Base-by-base conservation (phyloP, 2,329 filamentous ascomycete species). In the Fusarium pseudoanthophilum region DNA sequence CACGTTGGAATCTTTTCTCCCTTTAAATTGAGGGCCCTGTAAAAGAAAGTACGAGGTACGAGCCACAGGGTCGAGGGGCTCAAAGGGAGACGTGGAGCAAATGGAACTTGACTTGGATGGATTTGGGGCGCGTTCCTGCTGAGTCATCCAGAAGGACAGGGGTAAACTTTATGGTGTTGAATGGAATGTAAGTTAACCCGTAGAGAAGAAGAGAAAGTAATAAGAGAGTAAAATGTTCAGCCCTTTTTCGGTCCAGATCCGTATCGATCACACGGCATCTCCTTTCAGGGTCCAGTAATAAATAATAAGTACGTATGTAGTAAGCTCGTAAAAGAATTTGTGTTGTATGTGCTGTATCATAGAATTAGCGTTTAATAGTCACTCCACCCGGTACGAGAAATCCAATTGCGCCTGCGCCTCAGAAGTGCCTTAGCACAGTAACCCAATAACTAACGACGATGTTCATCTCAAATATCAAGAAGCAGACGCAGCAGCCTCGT, bases 11-110 rank as follows among this genome's bases (percentile, higher is more conserved):
- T 67, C 64, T 55, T 61, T 68, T 68, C 69, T 71, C 72, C 72
- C 72, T 75, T 75, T 62, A 37, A 24, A 63, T 61, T 63, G 16
- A 20, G 36, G 28, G 62, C 69, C 60, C 62, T 59, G 61, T 53
- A 53, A 42, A 42, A 56, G 55, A 59, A 37, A 40, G 55, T 51
- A 51, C 42, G 40, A 59, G 56, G 56, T 49, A 43, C 32, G 28
- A 69, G 57, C 71, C 63, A 71, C 51, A 74, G 40, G 58, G 58
- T 72, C 72, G 72, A 74, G 72, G 72, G 72, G 72, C 61, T 61
- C 68, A 63, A 73, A 56, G 71, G 68, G 72, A 74, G 55, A 75
- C 64, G 69, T 73, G 72, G 72, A 75, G 63, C 32, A 69, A 75
- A 48, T 48, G 45, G 45, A 48, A 55, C 51, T 51, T 46, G 59